These are phyloP conservation scores for Cutaneotrichosporon spelunceum DNA, from an alignment of 1,284 basidiomycete species.

Conservation along the genomic window DNA sequence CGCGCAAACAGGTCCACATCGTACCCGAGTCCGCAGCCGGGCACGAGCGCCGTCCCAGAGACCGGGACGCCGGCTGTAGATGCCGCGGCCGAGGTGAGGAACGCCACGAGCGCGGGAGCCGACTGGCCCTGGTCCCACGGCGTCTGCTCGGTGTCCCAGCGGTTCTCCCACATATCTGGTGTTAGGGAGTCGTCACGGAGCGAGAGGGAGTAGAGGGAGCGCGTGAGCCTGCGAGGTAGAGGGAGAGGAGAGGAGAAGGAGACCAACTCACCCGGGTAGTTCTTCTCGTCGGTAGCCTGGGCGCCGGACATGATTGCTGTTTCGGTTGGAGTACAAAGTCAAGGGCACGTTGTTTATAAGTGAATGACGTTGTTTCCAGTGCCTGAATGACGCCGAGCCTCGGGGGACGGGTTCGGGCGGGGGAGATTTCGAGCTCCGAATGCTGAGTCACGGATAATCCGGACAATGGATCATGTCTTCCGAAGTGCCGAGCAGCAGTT, in stretches of 20 bases:
- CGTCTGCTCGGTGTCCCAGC: slow-evolving; percentile 45
- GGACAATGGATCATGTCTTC: not conserved
- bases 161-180: slow-evolving; percentile 28
- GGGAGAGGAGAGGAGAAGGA: not conserved
- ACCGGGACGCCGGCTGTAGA: slow-evolving; percentile 56
- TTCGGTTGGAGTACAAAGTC: not conserved
- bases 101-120: slow-evolving; percentile 59
- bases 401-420: not conserved
- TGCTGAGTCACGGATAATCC: too few relatives aligned
- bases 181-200: not conserved
- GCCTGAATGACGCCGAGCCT: not conserved
- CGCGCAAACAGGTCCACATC: slow-evolving; percentile 61
- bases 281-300: slow-evolving; percentile 18
- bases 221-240: not conserved
- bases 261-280: slow-evolving; percentile 14
- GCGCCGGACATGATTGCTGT: not conserved
- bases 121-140: slow-evolving; percentile 61
- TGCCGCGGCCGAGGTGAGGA: slow-evolving; percentile 55
- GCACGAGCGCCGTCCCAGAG: slow-evolving; percentile 62
- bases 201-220: not conserved
- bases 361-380: not conserved
- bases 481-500: not conserved
- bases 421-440: not conserved
- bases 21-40: slow-evolving; percentile 72
- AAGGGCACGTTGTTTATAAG: too few relatives aligned